Base-by-base conservation (phyloP, 176 grass and related monocot genomes). In the sorghum (Sorghum bicolor) region DNA sequence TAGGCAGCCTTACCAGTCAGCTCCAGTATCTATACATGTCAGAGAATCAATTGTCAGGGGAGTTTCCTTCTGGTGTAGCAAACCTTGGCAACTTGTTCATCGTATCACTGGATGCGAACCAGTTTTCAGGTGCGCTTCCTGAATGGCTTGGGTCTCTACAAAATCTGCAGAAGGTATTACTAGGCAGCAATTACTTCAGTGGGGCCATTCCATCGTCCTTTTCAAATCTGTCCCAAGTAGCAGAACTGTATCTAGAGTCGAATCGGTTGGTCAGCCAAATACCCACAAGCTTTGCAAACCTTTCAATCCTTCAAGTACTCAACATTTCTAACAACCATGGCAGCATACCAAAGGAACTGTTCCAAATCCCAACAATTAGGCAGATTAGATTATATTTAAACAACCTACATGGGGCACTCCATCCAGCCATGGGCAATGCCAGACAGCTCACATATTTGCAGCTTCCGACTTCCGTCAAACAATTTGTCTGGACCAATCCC, bases 171-270 rank as follows among this genome's bases (percentile, higher is more conserved):
- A 26, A 43, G 7, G 3, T 78, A 20, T 2, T 5, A 12, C 33
- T 58, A 76, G 19, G 10, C 4, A 76, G 10, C 30, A 76, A 76
- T n/a, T 57, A 20, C 0, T 86, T 86, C 41, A 80, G 41, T 6
- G 84, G 69, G 5, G 13, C 39, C 20, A 77, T 85, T 70, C 83
- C 83, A 70, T 45, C 64, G 10, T 78, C 83, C 5, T 8, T 79
- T 85, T 85, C 66, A 32, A 85, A 85, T 50, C 4, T 79, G 31
- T 85, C 83, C 26, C 66, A 50, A 11, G 34, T 85, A 22, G n/a
- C 14, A 20, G 10, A 19, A 8, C 75, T 85, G 6, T 44, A 63
- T 72, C 63, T 85, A 29, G 63, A 48, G 1, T 79, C 39, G 0
- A 85, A 79, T 39, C 38, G 16, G 13, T 77, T 84, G 9, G 25